Evolutionary conservation across 169 alveolate genomes (phyloP).

Genomic region (Besnoitia besnoiti): DNA sequence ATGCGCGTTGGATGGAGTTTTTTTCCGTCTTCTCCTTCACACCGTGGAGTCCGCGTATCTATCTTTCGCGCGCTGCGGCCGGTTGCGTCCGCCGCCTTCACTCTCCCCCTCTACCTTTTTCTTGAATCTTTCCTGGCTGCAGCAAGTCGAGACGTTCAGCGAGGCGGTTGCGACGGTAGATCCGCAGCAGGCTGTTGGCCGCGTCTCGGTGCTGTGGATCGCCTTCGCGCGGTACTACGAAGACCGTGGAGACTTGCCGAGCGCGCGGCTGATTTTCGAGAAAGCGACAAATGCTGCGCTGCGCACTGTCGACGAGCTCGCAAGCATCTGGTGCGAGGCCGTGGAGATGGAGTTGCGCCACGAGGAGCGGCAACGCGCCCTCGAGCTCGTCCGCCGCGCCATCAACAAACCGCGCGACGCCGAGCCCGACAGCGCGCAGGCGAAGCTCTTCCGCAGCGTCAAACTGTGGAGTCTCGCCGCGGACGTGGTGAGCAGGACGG

Average conservation of each 20-base stretch:
- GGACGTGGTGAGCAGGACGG: conserved; percentile 32
- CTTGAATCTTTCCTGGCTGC: background rate
- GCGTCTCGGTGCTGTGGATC: conserved; percentile 79
- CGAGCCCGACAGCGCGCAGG: conserved; percentile 11
- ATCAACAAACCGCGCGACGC: conserved; percentile 23
- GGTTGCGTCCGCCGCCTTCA: background rate
- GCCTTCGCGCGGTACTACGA: conserved; percentile 83
- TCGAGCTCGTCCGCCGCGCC: conserved; percentile 39
- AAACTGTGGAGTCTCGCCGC: conserved; percentile 56
- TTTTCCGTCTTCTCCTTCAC: background rate
- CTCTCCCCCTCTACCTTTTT: background rate
- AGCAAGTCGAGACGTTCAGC: conserved; percentile 68
- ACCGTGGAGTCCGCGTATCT: too few species aligned
- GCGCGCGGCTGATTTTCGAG: conserved; percentile 73
- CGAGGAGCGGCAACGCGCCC: conserved; percentile 1
- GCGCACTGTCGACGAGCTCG: conserved; percentile 82
- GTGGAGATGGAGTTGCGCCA: conserved; percentile 54
- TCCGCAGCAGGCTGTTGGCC: conserved; percentile 81
- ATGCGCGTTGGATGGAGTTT: too few species aligned
- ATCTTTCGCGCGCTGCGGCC: too few species aligned
- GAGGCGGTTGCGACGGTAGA: conserved; percentile 82
- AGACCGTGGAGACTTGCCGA: conserved; percentile 75
- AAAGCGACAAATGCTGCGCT: conserved; percentile 78
- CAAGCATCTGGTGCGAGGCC: conserved; percentile 78
- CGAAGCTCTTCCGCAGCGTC: conserved; percentile 42